A percentile compares a stretch with the other conserved stretches of the same genome.
phyloP scores from a whole-genome alignment of 2,329 filamentous ascomycete species.

The Penicillium glabrum region DNA sequence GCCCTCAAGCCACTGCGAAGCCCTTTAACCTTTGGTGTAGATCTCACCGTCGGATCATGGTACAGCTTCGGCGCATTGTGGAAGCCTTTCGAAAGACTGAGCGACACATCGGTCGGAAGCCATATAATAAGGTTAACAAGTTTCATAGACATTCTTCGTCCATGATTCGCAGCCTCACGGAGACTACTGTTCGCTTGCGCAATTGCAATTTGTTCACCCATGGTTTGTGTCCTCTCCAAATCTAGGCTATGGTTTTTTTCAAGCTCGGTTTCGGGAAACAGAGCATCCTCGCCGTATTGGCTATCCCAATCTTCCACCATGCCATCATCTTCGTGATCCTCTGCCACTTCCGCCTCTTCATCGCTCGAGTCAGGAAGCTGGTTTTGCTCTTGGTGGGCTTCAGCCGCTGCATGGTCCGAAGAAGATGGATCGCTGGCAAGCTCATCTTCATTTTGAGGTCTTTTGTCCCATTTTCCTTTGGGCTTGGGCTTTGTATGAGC shows the following conservation, averaged over 20 bases:
- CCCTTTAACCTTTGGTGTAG: constrained; percentile 73
- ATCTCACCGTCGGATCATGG: constrained; percentile 76
- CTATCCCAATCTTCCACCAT: not conserved
- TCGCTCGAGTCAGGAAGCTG: not conserved
- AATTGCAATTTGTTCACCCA: constrained; percentile 7
- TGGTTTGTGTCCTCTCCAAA: constrained; percentile 7
- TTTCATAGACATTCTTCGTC: constrained; percentile 55
- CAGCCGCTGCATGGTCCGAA: not conserved
- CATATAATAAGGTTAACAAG: constrained; percentile 74
- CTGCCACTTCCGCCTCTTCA: not conserved
- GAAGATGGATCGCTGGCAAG: constrained; percentile 2
- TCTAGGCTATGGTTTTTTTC: constrained; percentile 6
- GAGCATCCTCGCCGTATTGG: not conserved
- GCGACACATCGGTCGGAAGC: constrained; percentile 79
- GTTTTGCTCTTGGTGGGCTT: not conserved
- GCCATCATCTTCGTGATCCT: not conserved
- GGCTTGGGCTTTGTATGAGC: constrained; percentile 54
- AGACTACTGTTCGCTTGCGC: constrained; percentile 1
- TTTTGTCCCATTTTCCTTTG: constrained; percentile 1
- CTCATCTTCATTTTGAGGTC: constrained; percentile 1
- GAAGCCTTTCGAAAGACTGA: constrained; percentile 81
- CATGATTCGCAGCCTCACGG: constrained; percentile 9
- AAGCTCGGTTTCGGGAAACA: not conserved
- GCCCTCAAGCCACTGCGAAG: constrained; percentile 73
- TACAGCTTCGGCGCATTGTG: constrained; percentile 84